Base-by-base conservation (phyloP, 2,329 filamentous ascomycete species). In the Shiraia sp. region DNA sequence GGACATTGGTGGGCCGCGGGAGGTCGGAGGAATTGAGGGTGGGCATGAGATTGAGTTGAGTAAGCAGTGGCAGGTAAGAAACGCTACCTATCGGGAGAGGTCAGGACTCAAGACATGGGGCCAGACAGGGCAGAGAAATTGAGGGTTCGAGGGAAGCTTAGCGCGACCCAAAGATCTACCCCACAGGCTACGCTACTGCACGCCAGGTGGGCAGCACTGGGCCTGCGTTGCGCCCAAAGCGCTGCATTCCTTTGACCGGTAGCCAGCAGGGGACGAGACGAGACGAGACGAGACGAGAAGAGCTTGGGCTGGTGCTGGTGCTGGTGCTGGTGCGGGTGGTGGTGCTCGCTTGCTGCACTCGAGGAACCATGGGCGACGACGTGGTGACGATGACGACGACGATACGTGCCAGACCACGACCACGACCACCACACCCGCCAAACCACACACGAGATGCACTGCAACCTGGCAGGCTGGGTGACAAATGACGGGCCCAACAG, bases 181-280 rank as follows among this genome's bases (percentile, higher is more conserved):
- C 34, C 33, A 34, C 34, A 42, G 40, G 35, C 35, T 52, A 50
- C 37, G 42, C 51, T 52, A 54, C 42, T 47, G 40, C 40, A 22
- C 28, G 19, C 32, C 30, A 45, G 45, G 51, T 46, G 45, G 47
- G 39, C 36, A 33, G 16, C 29, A 23, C 33, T 45, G 31, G 36
- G 13, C 38, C 48, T 37, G 34, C 42, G 27, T 22, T 32, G 36
- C 28, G 32, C 22, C 12, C 14, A n/a, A 27, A 16, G 23, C 19
- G 16, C 15, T 33, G n/a, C 13, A 29, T 22, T 26, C 32, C 25
- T 19, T 32, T 48, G 32, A 42, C 33, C 35, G 40, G 45, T 45
- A 42, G n/a, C 19, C 24, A 15, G 22, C 27, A 36, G 22, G 32
- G 25, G 12, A 12, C n/a, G 16, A n/a, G n/a, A n/a, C n/a, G n/a